Evolutionary conservation across 2,329 filamentous ascomycete genomes (phyloP).

Genomic region (Fusarium marasasianum): DNA sequence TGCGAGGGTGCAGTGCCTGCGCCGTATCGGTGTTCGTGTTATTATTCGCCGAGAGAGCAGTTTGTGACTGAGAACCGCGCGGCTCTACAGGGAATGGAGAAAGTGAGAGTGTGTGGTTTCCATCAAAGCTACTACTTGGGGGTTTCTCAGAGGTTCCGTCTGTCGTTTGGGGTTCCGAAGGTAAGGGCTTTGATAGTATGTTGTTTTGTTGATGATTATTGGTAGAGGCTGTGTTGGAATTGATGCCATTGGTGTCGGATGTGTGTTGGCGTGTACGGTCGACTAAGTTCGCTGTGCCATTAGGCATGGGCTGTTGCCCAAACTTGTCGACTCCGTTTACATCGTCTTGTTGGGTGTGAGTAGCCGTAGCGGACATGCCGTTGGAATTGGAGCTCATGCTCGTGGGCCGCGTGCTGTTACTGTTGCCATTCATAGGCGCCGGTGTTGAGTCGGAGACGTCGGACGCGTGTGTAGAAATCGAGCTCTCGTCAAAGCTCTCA

Average conservation of each 20-base stretch:
- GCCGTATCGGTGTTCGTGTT: conserved; percentile 42
- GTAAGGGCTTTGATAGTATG: conserved; percentile 36
- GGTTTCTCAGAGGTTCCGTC: conserved; percentile 24
- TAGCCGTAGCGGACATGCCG: conserved; percentile 56
- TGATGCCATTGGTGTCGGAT: conserved; percentile 33
- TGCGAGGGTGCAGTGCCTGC: conserved; percentile 37
- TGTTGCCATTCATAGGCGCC: conserved; percentile 55
- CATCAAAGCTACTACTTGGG: conserved; percentile 29
- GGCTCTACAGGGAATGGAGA: conserved; percentile 25
- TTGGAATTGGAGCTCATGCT: conserved; percentile 70
- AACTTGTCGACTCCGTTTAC: conserved; percentile 26
- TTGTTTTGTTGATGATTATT: conserved; percentile 25
- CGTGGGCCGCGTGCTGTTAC: conserved; percentile 54
- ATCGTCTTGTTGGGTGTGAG: conserved; percentile 44
- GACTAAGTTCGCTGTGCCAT: conserved; percentile 43
- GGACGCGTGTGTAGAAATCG: conserved; percentile 62
- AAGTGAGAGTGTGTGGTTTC: conserved; percentile 9
- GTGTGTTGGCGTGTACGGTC: conserved; percentile 43
- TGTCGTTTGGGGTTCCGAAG: conserved; percentile 29
- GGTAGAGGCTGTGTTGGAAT: conserved; percentile 10
- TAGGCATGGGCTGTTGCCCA: conserved; percentile 38
- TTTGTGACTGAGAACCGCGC: conserved; percentile 29
- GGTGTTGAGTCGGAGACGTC: conserved; percentile 58
- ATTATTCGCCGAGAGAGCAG: conserved; percentile 26
- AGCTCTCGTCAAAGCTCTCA: conserved; percentile 65